Evolutionary conservation across 495 filamentous ascomycete species (phyloP).

Genomic region (Aspergillus campestris): DNA sequence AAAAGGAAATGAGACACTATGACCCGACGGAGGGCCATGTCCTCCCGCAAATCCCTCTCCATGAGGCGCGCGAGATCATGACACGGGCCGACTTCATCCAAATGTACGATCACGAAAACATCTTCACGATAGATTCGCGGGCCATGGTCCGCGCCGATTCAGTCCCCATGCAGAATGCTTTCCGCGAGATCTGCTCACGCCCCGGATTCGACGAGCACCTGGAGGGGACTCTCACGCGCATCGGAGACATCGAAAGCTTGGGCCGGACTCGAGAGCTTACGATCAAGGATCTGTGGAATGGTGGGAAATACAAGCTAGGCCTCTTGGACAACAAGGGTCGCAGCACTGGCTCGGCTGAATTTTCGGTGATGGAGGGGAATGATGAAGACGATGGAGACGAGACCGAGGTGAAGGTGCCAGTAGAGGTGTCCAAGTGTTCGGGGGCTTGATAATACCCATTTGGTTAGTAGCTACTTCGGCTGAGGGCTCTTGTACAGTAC

Average conservation of each 20-base stretch:
- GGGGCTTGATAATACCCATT: not conserved
- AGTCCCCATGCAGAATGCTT: conserved; percentile 93
- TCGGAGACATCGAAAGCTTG: conserved; percentile 83
- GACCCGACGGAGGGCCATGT: conserved; percentile 60
- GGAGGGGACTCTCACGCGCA: conserved; percentile 73
- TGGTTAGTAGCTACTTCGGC: not conserved
- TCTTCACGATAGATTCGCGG: conserved; percentile 86
- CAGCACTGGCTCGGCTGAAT: conserved; percentile 35
- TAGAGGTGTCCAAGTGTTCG: not conserved
- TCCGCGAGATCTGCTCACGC: conserved; percentile 65
- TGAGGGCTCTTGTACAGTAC: not conserved
- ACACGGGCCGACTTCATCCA: conserved; percentile 92
- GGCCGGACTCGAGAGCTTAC: conserved; percentile 87
- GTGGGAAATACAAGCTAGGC: conserved; percentile 69
- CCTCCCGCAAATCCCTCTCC: conserved; percentile 73
- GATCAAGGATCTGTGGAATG: conserved; percentile 71
- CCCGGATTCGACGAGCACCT: conserved; percentile 74
- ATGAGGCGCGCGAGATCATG: conserved; percentile 86
- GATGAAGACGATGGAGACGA: conserved; percentile 18
- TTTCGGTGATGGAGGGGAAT: conserved; percentile 29
- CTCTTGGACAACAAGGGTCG: conserved; percentile 45
- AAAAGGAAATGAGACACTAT: conserved; percentile 36
- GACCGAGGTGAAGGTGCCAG: not conserved
- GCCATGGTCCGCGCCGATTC: conserved; percentile 88
- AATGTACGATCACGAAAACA: conserved; percentile 82